phyloP scores from a whole-genome alignment of 306 rosid species.

The Fragaria nilgerrensis region DNA sequence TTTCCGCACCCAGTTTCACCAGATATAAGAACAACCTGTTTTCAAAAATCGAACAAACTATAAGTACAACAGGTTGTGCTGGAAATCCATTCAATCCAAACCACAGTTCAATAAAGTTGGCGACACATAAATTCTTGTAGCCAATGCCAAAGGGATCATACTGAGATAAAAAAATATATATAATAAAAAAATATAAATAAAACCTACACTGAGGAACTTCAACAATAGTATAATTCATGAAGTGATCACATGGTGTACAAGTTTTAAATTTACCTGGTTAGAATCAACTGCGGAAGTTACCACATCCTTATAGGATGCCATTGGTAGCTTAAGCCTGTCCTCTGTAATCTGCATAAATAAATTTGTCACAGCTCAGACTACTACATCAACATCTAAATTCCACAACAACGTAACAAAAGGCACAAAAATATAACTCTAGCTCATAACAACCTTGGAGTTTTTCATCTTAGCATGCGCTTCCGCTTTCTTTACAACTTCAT shows the following conservation, averaged over 20 bases:
- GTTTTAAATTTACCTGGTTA: conserved; percentile 67
- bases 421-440: conserved; percentile 1
- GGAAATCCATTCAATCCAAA: conserved; percentile 26
- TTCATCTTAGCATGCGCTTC: conserved; percentile 36
- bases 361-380: conserved; percentile 21
- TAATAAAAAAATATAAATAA: conserved; percentile 1
- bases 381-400: background rate
- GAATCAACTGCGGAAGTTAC: conserved; percentile 71
- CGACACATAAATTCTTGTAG: conserved; percentile 1
- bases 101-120: background rate
- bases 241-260: conserved; percentile 20
- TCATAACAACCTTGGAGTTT: conserved; percentile 45
- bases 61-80: conserved; percentile 23
- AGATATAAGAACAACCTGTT: conserved; percentile 87
- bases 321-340: conserved; percentile 73
- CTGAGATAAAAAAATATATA: conserved; percentile 1
- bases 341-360: conserved; percentile 48
- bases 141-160: conserved; percentile 10
- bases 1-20: conserved; percentile 99
- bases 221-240: conserved; percentile 18
- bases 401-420: conserved; percentile 14
- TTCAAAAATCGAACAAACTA: conserved; percentile 31
- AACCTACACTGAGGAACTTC: conserved; percentile 19
- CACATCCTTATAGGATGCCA: conserved; percentile 66
- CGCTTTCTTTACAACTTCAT: conserved; percentile 51